A percentile compares a stretch with the other conserved stretches of the same genome.
Conservation (phyloP, 2,329 filamentous ascomycete genomes). For the Mycocentrospora acerina region DNA sequence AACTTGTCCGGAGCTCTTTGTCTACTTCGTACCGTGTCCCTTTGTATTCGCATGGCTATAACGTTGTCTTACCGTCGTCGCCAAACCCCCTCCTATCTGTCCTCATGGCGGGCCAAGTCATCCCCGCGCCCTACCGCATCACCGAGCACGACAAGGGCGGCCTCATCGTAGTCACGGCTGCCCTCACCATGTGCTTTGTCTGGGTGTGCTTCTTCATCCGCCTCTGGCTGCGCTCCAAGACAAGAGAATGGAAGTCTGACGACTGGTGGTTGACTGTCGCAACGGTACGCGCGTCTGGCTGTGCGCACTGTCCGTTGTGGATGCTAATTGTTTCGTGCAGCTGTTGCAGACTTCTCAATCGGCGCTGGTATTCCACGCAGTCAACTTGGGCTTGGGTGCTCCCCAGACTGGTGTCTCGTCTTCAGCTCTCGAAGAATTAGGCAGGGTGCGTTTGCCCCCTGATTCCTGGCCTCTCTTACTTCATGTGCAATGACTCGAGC, state of each 20-base stretch:
- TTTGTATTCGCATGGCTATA: slow-evolving; percentile 2
- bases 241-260: slow-evolving; percentile 34
- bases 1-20: too few relatives aligned
- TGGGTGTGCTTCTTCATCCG: slow-evolving; percentile 33
- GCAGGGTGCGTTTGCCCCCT: slow-evolving; percentile 24
- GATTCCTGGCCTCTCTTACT: slow-evolving; percentile 14
- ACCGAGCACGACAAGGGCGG: slow-evolving; percentile 34
- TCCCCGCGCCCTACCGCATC: slow-evolving; percentile 32
- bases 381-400: slow-evolving; percentile 27
- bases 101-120: slow-evolving; percentile 22
- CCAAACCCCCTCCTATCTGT: too few relatives aligned
- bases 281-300: slow-evolving; percentile 16
- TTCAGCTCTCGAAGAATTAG: slow-evolving; percentile 20
- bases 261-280: slow-evolving; percentile 28
- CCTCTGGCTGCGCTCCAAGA: slow-evolving; percentile 28
- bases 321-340: slow-evolving; percentile 17
- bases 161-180: slow-evolving; percentile 35
- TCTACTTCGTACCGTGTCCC: too few relatives aligned
- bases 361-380: slow-evolving; percentile 27
- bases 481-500: too few relatives aligned
- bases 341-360: slow-evolving; percentile 29
- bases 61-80: neutral
- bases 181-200: slow-evolving; percentile 30
- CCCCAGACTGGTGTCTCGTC: slow-evolving; percentile 14
- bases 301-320: neutral